Evolutionary conservation across 345 rosid genomes (phyloP), one percentile per base, ranked within the genome.

Genomic region (Limnanthes douglasii): DNA sequence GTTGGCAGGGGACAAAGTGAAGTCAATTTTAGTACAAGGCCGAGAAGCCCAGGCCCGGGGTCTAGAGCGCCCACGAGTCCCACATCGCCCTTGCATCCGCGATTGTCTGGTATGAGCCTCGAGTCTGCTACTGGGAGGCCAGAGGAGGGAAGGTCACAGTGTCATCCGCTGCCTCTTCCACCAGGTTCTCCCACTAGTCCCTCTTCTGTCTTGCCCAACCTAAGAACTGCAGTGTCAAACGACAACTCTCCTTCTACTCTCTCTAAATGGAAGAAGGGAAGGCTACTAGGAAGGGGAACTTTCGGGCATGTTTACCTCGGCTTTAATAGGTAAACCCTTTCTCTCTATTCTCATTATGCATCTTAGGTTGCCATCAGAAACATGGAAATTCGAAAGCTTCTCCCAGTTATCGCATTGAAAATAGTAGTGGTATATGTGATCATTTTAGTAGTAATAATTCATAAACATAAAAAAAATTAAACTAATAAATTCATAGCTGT

Each of bases 301-400:
- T 90, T 90, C 45, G 98, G 98, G 9, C 84, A 90, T 28, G 98
- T 90, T 43, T 90, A 66, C 51, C 81, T 68, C 43, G 98, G 82
- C 33, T 90, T 90, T 66, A 86, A 86, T 56, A 83, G 98, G 98
- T 88, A 54, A 34, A 16, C 7, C 16, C 2, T 18, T 1, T 33
- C 36, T 45, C 37, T 25, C 20, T 15, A 46, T 22, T 46, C 40
- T 24, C 17, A 48, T 51, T 74, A 84, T 53, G 71, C n/a, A n/a
- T n/a, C n/a, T n/a, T n/a, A n/a, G n/a, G n/a, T n/a, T n/a, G n/a
- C n/a, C n/a, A n/a, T n/a, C n/a, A n/a, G n/a, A n/a, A n/a, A n/a
- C n/a, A n/a, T n/a, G n/a, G n/a, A n/a, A n/a, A n/a, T n/a, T n/a
- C n/a, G n/a, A n/a, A n/a, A n/a, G n/a, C n/a, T n/a, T n/a, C n/a